Evolutionary conservation across 306 rosid genomes (phyloP).

Genomic region (Benincasa hispida): DNA sequence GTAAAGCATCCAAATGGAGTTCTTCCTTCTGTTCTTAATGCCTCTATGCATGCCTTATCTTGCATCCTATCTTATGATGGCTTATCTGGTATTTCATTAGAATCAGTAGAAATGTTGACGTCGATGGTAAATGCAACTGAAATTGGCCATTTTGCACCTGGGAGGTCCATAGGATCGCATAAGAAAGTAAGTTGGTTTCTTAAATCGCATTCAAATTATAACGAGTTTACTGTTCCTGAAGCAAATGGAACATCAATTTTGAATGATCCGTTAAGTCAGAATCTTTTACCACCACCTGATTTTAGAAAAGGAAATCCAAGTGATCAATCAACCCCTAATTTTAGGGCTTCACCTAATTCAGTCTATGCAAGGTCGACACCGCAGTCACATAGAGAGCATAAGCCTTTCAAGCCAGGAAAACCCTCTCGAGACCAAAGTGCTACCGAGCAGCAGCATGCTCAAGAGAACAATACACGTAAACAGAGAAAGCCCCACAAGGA

Average conservation of each 20-base stretch:
- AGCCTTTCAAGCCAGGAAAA: background rate
- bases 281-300: background rate
- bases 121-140: conserved; percentile 23
- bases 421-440: background rate
- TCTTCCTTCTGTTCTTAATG: conserved; percentile 57
- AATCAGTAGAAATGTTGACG: conserved; percentile 24
- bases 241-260: background rate
- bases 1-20: conserved; percentile 38
- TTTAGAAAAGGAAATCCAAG: background rate
- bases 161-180: conserved; percentile 3
- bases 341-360: conserved; percentile 1
- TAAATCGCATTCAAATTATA: conserved; percentile 13
- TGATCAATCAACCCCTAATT: background rate
- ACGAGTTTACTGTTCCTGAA: conserved; percentile 6
- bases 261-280: background rate
- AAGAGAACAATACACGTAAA: background rate
- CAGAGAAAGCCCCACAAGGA: background rate
- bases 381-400: background rate
- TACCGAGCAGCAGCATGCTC: background rate
- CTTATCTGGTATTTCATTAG: conserved; percentile 29
- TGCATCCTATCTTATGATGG: conserved; percentile 59
- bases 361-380: background rate
- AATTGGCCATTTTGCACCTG: conserved; percentile 11
- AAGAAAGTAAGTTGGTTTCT: conserved; percentile 13
- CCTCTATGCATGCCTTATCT: conserved; percentile 43